Evolutionary conservation across 441 rosid genomes (phyloP).

Genomic region (Populus trichocarpa): DNA sequence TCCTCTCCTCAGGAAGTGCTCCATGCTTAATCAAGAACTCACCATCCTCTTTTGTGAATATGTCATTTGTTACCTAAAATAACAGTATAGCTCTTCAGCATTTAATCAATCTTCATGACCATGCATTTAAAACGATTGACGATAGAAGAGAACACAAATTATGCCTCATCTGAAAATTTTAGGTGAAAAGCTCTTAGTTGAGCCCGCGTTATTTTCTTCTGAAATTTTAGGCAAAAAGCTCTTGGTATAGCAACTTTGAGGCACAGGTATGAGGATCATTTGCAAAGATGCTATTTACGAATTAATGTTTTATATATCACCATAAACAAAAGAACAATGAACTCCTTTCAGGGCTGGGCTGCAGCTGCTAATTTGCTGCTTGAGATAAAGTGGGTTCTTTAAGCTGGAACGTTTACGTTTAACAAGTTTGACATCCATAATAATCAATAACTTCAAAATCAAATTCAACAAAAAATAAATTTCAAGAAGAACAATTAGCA

Average conservation of each 20-base stretch:
- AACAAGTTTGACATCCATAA: background rate
- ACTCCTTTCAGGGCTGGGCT: background rate
- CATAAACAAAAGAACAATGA: background rate
- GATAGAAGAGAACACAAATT: background rate
- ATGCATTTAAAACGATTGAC: background rate
- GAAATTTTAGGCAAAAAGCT: background rate
- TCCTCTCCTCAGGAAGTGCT: constrained; percentile 94
- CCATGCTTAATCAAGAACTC: constrained; percentile 93
- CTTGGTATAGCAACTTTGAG: background rate
- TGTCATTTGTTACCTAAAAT: constrained; percentile 91
- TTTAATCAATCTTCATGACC: constrained; percentile 1
- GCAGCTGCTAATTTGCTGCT: background rate
- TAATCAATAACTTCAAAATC: constrained; percentile 4
- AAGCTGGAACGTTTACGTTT: background rate
- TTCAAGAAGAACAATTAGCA: background rate
- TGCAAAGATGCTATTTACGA: background rate
- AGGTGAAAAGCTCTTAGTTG: background rate
- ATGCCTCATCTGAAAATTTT: background rate
- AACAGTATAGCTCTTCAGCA: background rate
- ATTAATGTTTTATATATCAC: background rate
- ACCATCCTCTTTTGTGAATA: constrained; percentile 96
- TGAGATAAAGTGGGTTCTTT: background rate
- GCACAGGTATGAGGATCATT: background rate
- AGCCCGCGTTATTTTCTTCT: background rate
- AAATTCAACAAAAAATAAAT: background rate